Conservation (phyloP, 2,329 filamentous ascomycete genomes). For the Cladophialophora exuberans region DNA sequence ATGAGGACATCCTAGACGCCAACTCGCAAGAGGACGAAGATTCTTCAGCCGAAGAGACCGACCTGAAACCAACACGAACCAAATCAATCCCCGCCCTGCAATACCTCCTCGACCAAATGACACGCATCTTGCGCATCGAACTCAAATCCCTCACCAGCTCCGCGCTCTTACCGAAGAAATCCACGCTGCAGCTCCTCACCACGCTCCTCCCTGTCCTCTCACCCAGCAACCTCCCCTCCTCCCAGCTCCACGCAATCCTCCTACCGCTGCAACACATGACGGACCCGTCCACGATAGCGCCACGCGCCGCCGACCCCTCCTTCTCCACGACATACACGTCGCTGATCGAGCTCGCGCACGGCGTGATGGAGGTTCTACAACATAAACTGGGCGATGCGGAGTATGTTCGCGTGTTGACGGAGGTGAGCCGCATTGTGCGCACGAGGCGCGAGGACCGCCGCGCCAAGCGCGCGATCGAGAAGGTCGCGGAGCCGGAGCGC, state of each 20-base stretch:
- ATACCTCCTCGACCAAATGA: slow-evolving; percentile 78
- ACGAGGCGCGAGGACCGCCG: slow-evolving; percentile 73
- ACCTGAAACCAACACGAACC: slow-evolving; percentile 48
- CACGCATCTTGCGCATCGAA: slow-evolving; percentile 77
- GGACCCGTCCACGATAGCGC: slow-evolving; percentile 55
- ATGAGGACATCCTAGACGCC: too few relatives aligned
- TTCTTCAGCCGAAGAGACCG: slow-evolving; percentile 43
- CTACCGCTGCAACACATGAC: slow-evolving; percentile 80
- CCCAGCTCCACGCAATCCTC: slow-evolving; percentile 67
- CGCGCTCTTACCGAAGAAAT: slow-evolving; percentile 72
- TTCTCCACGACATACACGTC: slow-evolving; percentile 72
- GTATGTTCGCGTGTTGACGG: slow-evolving; percentile 74
- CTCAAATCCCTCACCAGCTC: slow-evolving; percentile 63
- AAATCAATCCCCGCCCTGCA: slow-evolving; percentile 61
- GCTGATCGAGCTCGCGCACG: slow-evolving; percentile 72
- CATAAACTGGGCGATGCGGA: slow-evolving; percentile 78
- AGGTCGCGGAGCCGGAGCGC: slow-evolving; percentile 78
- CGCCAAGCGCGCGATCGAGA: slow-evolving; percentile 86
- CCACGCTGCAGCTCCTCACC: slow-evolving; percentile 74
- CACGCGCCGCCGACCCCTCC: slow-evolving; percentile 67
- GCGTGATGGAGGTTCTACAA: slow-evolving; percentile 81
- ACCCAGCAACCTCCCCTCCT: slow-evolving; percentile 55
- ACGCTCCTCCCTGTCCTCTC: slow-evolving; percentile 68
- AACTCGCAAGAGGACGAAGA: slow-evolving; percentile 43
- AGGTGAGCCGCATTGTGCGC: slow-evolving; percentile 73